phyloP scores from a whole-genome alignment of 306 rosid genomes.

The Inga laurina region DNA sequence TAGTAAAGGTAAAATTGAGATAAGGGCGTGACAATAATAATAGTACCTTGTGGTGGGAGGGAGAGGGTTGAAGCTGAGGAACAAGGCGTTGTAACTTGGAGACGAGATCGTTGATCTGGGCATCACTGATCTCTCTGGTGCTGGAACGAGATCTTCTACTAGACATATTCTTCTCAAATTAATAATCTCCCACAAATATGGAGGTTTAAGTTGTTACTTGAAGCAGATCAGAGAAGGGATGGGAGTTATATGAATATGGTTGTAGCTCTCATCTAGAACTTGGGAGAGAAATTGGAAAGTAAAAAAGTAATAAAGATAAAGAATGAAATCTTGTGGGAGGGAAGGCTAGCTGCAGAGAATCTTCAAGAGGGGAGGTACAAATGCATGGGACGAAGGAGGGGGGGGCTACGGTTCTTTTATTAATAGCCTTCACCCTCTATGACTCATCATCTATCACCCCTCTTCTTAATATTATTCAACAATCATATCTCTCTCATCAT shows the following conservation, averaged over 20 bases:
- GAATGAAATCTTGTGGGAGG: neutral
- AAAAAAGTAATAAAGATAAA: no score
- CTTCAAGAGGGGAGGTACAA: constrained; percentile 50
- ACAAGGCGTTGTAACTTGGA: constrained; percentile 84
- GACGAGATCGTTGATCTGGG: constrained; percentile 89
- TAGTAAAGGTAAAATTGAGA: no score
- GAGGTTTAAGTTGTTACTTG: neutral
- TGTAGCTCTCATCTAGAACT: neutral
- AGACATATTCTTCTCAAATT: constrained; percentile 62
- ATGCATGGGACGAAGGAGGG: constrained; percentile 74
- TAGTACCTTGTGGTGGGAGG: constrained; percentile 75
- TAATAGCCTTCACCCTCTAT: constrained; percentile 43
- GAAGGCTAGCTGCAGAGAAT: neutral
- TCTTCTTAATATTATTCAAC: neutral
- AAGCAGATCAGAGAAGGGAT: neutral
- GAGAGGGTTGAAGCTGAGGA: constrained; percentile 78
- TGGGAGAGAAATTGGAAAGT: neutral
- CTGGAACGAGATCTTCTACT: constrained; percentile 77
- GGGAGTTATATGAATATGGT: neutral
- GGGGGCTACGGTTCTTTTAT: constrained; percentile 63
- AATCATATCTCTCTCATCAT: neutral
- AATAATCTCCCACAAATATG: neutral
- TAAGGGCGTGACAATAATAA: no score
- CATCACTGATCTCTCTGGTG: constrained; percentile 66
- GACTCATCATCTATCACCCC: neutral